Evolutionary conservation across 2,329 filamentous ascomycete species (phyloP), one percentile per base, ranked within the genome.

Genomic region (Epichloe brachyelytri): DNA sequence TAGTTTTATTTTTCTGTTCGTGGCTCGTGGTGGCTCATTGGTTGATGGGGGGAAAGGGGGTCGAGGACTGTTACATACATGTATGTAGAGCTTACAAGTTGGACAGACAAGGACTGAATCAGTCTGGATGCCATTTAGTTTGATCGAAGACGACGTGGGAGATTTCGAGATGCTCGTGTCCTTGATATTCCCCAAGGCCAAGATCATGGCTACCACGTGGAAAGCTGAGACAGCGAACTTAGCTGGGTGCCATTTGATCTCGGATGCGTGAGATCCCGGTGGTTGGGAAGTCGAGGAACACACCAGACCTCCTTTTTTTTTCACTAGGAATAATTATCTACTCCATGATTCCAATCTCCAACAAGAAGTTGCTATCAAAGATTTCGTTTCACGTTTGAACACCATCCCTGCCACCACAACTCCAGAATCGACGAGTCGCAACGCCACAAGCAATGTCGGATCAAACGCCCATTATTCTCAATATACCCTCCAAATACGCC

Each of bases 401-500:
- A 19, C 44, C 46, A 30, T 8, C 7, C 38, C 43, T 26, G 22
- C 33, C 10, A 37, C 44, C 14, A 19, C 37, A 44, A 20, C 12
- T 34, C 39, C 46, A 6, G 17, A 22, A 33, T 20, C 20, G 3
- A 33, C 11, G 7, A 46, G 10, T 3, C 26, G n/a, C 43, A 46
- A 44, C 34, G 3, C 40, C 48, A 50, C 19, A 40, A 57, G 49
- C 19, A 45, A 57, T 55, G 55, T 39, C 51, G 15, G 56, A 59
- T 4, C 2, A 53, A 20, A 49, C 52, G 0, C 53, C 59, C 44
- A 60, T 66, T 43, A 50, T 55, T 22, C 60, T 68, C 52, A 56
- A 51, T 2, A 54, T 63, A 4, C 78, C 79, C 1, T 76, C 74
- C 49, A 76, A 74, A 58, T 78, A 79, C 60, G 53, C 64, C 10